Evolutionary conservation across 345 rosid genomes (phyloP).

Genomic region (Linum trigynum): DNA sequence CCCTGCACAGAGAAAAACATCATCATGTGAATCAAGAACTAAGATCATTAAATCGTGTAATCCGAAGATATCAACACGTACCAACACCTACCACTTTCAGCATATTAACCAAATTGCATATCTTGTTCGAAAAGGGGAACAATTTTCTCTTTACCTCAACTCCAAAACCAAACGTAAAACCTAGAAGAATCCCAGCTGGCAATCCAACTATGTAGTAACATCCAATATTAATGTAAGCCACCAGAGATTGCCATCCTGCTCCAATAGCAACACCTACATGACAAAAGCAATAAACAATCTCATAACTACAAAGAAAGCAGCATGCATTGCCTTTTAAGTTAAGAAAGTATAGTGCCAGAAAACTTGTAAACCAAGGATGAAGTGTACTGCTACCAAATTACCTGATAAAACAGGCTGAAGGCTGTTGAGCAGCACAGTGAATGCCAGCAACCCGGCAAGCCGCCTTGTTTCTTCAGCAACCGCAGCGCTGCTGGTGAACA

Average conservation of each 20-base stretch:
- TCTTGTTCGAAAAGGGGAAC: too few species aligned
- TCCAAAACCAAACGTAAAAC: conserved; percentile 45
- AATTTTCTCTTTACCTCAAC: conserved; percentile 31
- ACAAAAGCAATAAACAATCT: neutral
- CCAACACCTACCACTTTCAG: too few species aligned
- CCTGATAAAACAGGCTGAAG: conserved; percentile 89
- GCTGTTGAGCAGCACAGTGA: conserved; percentile 75
- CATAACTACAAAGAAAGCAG: neutral
- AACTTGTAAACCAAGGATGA: too few species aligned
- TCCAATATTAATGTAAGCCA: conserved; percentile 70
- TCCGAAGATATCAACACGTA: neutral
- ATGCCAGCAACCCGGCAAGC: conserved; percentile 51
- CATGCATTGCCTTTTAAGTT: neutral
- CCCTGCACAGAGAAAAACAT: conserved; percentile 27
- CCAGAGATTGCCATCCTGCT: conserved; percentile 90
- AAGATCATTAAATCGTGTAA: neutral
- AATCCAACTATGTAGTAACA: conserved; percentile 60
- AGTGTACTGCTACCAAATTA: conserved; percentile 7
- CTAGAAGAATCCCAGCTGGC: conserved; percentile 53
- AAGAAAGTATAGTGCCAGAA: too few species aligned
- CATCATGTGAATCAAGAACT: neutral
- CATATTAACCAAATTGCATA: too few species aligned
- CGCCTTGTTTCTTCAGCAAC: conserved; percentile 76
- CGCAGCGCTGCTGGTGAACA: conserved; percentile 62
- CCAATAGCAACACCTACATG: conserved; percentile 84